phyloP scores from a whole-genome alignment of 352 stramenopile species.

The Halophytophthora polymorphica region DNA sequence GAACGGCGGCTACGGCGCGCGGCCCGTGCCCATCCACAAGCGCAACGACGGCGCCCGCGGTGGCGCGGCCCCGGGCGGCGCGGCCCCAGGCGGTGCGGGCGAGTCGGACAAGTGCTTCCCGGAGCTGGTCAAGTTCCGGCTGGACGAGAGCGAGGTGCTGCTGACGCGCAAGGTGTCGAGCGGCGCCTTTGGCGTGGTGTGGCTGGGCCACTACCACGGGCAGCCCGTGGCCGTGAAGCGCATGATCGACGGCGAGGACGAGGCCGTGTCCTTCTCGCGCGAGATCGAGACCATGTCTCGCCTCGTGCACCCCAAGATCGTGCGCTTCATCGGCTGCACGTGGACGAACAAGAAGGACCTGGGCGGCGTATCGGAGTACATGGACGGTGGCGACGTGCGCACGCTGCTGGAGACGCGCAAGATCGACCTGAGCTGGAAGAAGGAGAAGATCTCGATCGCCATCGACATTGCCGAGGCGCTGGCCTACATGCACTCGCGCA shows the following conservation, averaged over 20 bases:
- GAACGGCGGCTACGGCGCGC: no score
- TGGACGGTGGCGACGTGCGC: constrained; percentile 81
- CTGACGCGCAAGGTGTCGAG: constrained; percentile 82
- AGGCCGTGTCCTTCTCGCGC: constrained; percentile 68
- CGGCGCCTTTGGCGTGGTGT: constrained; percentile 80
- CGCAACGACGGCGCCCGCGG: no score
- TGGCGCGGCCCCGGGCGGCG: constrained; percentile 10
- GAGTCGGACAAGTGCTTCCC: constrained; percentile 68
- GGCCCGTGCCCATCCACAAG: constrained; percentile 6
- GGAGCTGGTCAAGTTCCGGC: constrained; percentile 61
- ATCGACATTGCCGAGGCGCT: constrained; percentile 80
- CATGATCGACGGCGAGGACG: constrained; percentile 82
- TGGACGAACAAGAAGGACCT: constrained; percentile 81
- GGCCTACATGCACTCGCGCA: constrained; percentile 82
- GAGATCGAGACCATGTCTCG: constrained; percentile 85
- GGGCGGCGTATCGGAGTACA: constrained; percentile 81
- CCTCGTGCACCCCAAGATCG: constrained; percentile 77
- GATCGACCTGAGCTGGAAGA: constrained; percentile 77
- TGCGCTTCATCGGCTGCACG: constrained; percentile 83
- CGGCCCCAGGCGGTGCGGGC: constrained; percentile 9
- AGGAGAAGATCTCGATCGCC: constrained; percentile 83
- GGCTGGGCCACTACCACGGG: constrained; percentile 84
- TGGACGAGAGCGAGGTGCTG: constrained; percentile 82
- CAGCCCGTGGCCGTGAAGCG: constrained; percentile 84
- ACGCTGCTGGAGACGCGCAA: constrained; percentile 79